phyloP scores from a whole-genome alignment of 345 rosid genomes.

The Excoecaria agallocha region DNA sequence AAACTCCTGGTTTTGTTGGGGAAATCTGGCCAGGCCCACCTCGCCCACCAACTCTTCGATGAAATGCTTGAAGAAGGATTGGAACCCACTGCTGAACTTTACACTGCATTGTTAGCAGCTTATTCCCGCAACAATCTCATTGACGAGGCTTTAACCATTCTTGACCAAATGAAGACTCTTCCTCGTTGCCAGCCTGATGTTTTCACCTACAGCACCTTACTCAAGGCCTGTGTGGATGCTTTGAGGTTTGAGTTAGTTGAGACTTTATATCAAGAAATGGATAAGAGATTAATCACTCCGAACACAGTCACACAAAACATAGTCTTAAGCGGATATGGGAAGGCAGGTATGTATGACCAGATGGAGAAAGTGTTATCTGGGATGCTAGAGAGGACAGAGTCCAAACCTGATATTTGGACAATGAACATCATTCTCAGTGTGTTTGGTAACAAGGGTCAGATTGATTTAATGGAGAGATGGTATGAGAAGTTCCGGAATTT shows the following conservation, averaged over 20 bases:
- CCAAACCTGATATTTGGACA: slow-evolving; percentile 94
- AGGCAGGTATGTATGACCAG: slow-evolving; percentile 65
- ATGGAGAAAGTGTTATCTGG: slow-evolving; percentile 79
- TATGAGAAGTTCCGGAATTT: slow-evolving; percentile 77
- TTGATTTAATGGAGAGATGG: slow-evolving; percentile 89
- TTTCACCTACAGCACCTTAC: slow-evolving; percentile 69
- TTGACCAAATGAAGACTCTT: slow-evolving; percentile 58
- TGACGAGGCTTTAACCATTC: slow-evolving; percentile 58
- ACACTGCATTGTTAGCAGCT: slow-evolving; percentile 74
- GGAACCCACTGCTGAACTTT: slow-evolving; percentile 66
- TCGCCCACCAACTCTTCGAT: slow-evolving; percentile 66
- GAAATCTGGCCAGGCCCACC: slow-evolving; percentile 62
- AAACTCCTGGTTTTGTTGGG: slow-evolving; percentile 76
- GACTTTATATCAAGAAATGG: slow-evolving; percentile 60
- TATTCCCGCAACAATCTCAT: slow-evolving; percentile 67
- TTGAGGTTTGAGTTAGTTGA: slow-evolving; percentile 61
- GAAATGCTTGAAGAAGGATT: slow-evolving; percentile 77
- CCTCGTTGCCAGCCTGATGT: slow-evolving; percentile 83
- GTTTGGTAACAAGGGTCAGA: slow-evolving; percentile 80
- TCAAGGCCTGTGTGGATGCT: slow-evolving; percentile 68
- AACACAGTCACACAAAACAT: slow-evolving; percentile 84
- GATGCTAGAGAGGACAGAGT: slow-evolving; percentile 57
- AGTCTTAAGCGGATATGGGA: slow-evolving; percentile 86
- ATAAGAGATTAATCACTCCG: slow-evolving; percentile 59
- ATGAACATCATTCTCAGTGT: slow-evolving; percentile 78